Evolutionary conservation across 2,329 filamentous ascomycete genomes (phyloP), one percentile per base, ranked within the genome.

Genomic region (Westerdykella ornata): DNA sequence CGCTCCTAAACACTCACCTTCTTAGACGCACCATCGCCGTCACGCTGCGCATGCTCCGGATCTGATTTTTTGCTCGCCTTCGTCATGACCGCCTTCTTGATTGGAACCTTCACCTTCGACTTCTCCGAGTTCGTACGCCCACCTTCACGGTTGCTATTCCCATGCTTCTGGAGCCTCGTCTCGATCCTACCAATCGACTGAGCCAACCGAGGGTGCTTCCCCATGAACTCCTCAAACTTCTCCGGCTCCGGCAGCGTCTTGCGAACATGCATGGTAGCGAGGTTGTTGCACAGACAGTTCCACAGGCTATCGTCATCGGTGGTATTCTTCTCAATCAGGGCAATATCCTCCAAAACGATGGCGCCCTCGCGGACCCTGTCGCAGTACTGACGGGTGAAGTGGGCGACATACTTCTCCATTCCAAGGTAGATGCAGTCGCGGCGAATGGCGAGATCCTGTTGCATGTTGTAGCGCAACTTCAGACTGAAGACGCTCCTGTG

Each of bases 351-450:
- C 2, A 42, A 16, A 1, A 49, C 45, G 0, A 41, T 29, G 2
- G 46, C 34, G 18, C 49, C 32, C 12, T 44, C 39, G n/a, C 60
- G 59, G 28, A 62, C 50, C 0, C 49, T 46, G 15, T 63, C 53
- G 32, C 60, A 63, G 38, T 56, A 49, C 2, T 51, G 38, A 34
- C 50, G 52, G 1, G 60, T 63, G 38, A 63, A 61, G 39, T 63
- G 60, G 0, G 49, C 53, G 1, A 63, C 44, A 19, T 63, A 63
- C 39, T 52, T 55, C 36, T 57, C 52, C 2, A 62, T 35, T 5
- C 57, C 59, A 1, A 62, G 38, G 1, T 53, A 48, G 5, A 56
- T 52, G 2, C 56, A 45, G 3, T 54, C 54, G 11, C 45, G 54
- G 20, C 55, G 52, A 37, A 62, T 50, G 4, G 47, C 38, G 2